phyloP scores from a whole-genome alignment of 805 yeast species.

The Metschnikowia matae region DNA sequence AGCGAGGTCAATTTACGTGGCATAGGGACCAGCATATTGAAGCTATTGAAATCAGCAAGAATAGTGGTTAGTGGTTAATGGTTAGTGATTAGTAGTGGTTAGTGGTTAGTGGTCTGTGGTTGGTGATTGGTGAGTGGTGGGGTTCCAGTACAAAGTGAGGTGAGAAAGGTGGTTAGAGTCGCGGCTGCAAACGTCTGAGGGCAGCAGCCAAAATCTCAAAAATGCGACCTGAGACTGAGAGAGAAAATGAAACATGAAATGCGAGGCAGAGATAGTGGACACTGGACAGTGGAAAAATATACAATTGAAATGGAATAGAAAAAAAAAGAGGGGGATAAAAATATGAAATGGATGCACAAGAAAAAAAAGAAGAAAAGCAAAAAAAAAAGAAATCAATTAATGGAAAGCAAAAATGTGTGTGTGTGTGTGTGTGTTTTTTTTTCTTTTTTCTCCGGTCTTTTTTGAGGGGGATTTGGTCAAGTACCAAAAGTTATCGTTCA shows the following conservation, averaged over 20 bases:
- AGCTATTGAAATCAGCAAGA: constrained; percentile 2
- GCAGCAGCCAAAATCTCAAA: background rate
- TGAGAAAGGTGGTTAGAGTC: background rate
- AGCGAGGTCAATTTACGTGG: background rate
- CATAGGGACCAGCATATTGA: background rate
- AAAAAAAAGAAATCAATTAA: background rate
- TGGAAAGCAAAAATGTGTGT: no score
- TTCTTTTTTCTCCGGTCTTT: no score
- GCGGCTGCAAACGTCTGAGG: constrained; percentile 2
- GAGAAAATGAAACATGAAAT: no score
- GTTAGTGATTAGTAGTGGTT: no score
- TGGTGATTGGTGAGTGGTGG: background rate
- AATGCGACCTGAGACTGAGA: background rate
- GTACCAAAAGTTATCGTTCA: no score
- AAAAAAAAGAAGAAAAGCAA: no score
- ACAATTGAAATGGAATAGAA: background rate
- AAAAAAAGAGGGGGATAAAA: no score
- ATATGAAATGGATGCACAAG: no score
- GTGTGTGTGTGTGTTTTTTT: no score
- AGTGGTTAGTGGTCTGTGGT: background rate
- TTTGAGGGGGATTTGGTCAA: no score
- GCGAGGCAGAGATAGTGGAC: no score
- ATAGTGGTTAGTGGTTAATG: background rate
- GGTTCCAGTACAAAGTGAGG: background rate
- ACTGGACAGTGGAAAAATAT: no score